Conservation (phyloP, 108 stramenopile species). For the Fistulifera pelliculosa region DNA sequence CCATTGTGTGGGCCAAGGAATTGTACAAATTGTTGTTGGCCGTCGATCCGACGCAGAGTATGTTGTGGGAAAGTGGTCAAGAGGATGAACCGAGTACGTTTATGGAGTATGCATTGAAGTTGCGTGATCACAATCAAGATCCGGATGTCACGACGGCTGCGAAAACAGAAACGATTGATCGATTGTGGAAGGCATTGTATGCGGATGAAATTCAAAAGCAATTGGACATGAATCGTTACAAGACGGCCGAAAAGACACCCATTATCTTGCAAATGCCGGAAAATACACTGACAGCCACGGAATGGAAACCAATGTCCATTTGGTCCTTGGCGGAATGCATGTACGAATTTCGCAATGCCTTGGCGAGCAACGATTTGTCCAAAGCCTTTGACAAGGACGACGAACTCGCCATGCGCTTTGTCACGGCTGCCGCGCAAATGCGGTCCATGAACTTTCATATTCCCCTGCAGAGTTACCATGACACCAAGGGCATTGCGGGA, state of each 20-base stretch:
- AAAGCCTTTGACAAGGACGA: constrained; percentile 94
- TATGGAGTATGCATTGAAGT: constrained; percentile 44
- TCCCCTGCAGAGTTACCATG: constrained; percentile 75
- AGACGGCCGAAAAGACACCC: constrained; percentile 75
- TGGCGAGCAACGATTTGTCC: constrained; percentile 13
- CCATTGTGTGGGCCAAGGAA: constrained; percentile 99
- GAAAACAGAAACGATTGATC: constrained; percentile 13
- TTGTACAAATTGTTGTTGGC: constrained; percentile 93
- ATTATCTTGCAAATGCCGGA: constrained; percentile 11
- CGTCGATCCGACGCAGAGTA: constrained; percentile 65
- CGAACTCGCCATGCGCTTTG: constrained; percentile 88
- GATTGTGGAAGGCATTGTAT: constrained; percentile 39
- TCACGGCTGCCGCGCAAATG: constrained; percentile 91
- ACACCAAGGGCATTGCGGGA: constrained; percentile 98
- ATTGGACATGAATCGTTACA: constrained; percentile 82
- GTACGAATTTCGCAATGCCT: constrained; percentile 22
- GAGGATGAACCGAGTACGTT: constrained; percentile 54
- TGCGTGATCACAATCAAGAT: constrained; percentile 29
- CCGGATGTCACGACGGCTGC: constrained; percentile 1
- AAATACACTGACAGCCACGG: constrained; percentile 2
- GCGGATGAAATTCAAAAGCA: constrained; percentile 72
- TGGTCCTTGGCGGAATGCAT: constrained; percentile 30
- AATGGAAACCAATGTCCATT: constrained; percentile 35
- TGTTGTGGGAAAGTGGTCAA: constrained; percentile 69
- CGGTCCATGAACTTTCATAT: constrained; percentile 85